Evolutionary conservation across 129 eudicot genomes (phyloP).

Genomic region (Tagetes erecta): DNA sequence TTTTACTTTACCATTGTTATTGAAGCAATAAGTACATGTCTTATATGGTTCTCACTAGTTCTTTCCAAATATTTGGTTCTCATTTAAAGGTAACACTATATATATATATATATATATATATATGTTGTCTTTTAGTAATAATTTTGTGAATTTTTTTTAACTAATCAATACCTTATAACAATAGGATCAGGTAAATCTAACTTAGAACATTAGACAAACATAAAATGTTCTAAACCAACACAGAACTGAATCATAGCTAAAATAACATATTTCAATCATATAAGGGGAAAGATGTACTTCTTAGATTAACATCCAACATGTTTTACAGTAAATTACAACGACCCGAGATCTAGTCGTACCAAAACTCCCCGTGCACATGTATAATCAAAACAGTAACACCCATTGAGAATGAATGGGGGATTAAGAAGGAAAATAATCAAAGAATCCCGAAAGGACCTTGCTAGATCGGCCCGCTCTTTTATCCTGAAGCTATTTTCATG

Average conservation of each 20-base stretch:
- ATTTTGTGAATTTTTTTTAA: no score
- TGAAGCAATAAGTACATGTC: no score
- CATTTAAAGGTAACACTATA: no score
- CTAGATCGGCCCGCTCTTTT: constrained; percentile 29
- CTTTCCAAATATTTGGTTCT: no score
- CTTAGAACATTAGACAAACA: no score
- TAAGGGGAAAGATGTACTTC: constrained; percentile 17
- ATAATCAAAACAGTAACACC: constrained; percentile 21
- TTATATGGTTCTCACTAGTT: no score
- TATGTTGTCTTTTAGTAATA: no score
- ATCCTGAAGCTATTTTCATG: constrained; percentile 16
- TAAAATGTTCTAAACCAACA: not conserved
- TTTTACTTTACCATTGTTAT: no score
- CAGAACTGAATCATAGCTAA: not conserved
- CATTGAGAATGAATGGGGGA: constrained; percentile 36
- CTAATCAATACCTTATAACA: no score
- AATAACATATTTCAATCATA: not conserved
- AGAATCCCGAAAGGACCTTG: constrained; percentile 31
- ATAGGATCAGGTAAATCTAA: no score
- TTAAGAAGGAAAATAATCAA: constrained; percentile 32
- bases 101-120: no score
- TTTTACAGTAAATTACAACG: constrained; percentile 37
- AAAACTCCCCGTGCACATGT: constrained; percentile 35
- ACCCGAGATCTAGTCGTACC: constrained; percentile 28
- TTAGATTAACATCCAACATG: constrained; percentile 14